Base-by-base conservation (phyloP, 352 stramenopile genomes). In the Phytopythium ostracodes region DNA sequence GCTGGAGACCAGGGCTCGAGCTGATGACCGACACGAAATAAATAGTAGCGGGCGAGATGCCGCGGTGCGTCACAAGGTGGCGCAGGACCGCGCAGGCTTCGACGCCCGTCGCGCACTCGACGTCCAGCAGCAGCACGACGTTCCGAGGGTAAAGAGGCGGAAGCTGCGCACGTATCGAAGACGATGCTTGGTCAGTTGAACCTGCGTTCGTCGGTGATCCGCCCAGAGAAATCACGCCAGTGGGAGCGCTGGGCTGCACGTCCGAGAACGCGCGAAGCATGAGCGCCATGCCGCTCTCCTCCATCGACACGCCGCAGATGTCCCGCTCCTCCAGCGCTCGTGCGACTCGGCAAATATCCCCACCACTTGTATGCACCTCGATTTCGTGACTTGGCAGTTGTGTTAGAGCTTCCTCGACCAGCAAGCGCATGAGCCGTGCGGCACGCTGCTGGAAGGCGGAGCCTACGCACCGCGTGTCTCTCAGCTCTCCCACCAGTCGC, bases 1-100 rank as follows among this genome's bases (percentile, higher is more conserved):
- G 67, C 24, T 80, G 67, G 22, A 88, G 60, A 2, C 76, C 78
- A 9, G 71, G 66, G 10, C 76, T 61, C 1, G 76, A 73, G 56
- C 67, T 81, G 42, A 81, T 76, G 24, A 88, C 53, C 3, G 75
- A 75, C 52, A 81, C 71, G 51, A 85, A 79, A 71, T 86, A 87
- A 70, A 90, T 86, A 65, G 35, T 70, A 9, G 62, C 64, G 10
- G 69, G 60, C 7, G 51, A 44, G 15, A 88, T 60, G 25, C 66
- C 59, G 11, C 33, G 61, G 8, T 72, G 56, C 11, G 59, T 52
- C 6, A 84, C 60, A 11, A 89, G 75, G 46, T 81, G 66, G 24
- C 72, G 42, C n/a, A 89, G 46, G 2, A 66, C 77, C 20, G 68
- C 63, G 17, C 70, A 77, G 14, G 73, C 72, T 20, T 72, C 62